Evolutionary conservation across 2,329 filamentous ascomycete species (phyloP).

Genomic region (Metarhizium album): DNA sequence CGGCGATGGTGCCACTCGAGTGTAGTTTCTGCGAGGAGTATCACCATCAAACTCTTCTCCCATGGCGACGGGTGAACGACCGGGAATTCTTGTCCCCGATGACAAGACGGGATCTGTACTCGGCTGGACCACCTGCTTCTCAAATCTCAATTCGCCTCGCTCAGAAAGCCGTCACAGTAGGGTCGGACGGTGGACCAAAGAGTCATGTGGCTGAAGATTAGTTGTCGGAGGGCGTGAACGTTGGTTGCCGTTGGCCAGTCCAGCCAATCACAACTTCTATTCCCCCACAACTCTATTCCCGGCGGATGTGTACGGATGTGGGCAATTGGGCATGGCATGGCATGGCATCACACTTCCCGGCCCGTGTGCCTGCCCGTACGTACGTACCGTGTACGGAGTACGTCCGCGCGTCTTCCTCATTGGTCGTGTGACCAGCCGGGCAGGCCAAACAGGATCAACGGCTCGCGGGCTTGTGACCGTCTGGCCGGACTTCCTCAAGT

Average conservation of each 20-base stretch:
- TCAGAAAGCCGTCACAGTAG: too few species aligned
- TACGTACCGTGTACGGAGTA: too few species aligned
- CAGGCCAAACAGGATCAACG: too few species aligned
- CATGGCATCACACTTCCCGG: not conserved
- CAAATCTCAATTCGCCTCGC: too few species aligned
- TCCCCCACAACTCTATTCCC: not conserved
- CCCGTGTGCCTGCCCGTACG: too few species aligned
- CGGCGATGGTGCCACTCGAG: slow-evolving; percentile 30
- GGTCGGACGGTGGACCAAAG: not conserved
- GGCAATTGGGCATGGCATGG: too few species aligned
- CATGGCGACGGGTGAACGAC: not conserved
- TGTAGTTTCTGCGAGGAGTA: slow-evolving; percentile 16
- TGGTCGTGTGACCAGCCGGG: not conserved
- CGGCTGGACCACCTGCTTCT: not conserved
- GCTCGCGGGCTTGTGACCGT: not conserved
- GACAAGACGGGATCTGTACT: not conserved
- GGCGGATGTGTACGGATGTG: too few species aligned
- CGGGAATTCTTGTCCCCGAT: too few species aligned
- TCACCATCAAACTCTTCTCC: not conserved
- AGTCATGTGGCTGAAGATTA: not conserved
- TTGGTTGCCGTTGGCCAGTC: not conserved
- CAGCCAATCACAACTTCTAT: not conserved
- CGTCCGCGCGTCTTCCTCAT: too few species aligned
- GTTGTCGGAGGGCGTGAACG: too few species aligned
- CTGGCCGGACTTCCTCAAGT: too few species aligned